Conservation (phyloP, 2,329 filamentous ascomycete species). For the Orbilia blumenaviensis region DNA sequence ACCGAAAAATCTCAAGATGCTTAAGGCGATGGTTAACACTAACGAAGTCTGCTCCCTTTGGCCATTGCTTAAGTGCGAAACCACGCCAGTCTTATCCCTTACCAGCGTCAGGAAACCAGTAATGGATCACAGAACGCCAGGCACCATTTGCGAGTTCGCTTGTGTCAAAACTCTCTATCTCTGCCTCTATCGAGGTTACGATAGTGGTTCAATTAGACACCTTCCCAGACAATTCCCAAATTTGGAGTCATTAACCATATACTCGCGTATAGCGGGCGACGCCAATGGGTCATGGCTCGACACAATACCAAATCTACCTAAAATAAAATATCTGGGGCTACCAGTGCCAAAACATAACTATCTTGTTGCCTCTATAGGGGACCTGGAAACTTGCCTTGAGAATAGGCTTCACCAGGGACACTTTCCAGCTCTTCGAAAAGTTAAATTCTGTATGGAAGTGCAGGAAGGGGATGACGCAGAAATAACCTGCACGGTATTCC, state of each 20-base stretch:
- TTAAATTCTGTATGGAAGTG: neutral
- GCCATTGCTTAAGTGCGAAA: neutral
- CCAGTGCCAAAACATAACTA: neutral
- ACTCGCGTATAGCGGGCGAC: neutral
- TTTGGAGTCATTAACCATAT: neutral
- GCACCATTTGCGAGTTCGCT: neutral
- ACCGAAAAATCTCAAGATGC: neutral
- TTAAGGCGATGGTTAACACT: neutral
- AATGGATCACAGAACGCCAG: neutral
- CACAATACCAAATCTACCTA: neutral
- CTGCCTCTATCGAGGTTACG: neutral
- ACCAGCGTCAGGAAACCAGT: neutral
- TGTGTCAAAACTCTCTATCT: neutral
- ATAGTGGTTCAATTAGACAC: neutral
- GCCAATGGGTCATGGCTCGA: neutral
- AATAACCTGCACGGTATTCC: too few species aligned
- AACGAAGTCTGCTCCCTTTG: neutral
- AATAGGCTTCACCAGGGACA: neutral
- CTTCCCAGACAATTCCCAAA: neutral
- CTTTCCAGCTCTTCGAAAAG: neutral
- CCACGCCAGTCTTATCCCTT: neutral
- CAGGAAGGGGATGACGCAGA: too few species aligned
- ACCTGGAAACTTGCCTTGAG: neutral
- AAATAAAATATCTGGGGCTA: neutral
- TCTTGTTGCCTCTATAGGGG: neutral